These are phyloP conservation scores for Dioszegia crocea DNA, from an alignment of 768 basidiomycete species.

Conservation along the genomic window DNA sequence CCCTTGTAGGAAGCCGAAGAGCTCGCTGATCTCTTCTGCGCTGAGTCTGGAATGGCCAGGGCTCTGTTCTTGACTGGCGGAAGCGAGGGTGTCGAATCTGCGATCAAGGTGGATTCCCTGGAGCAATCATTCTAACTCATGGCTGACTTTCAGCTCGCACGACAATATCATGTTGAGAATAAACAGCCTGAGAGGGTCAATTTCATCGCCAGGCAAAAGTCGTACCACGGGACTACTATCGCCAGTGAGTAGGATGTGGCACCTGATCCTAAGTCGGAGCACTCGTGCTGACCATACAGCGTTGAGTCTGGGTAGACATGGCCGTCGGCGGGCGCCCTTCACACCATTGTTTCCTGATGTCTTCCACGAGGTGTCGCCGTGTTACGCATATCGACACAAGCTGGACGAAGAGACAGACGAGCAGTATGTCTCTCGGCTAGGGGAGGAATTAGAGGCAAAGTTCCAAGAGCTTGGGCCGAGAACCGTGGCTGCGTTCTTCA, in stretches of 20 bases:
- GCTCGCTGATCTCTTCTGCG: conserved; percentile 64
- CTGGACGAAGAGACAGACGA: conserved; percentile 67
- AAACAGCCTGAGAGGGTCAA: conserved; percentile 68
- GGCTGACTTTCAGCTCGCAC: conserved; percentile 53
- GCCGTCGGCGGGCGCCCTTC: neutral
- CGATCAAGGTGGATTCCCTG: conserved; percentile 57
- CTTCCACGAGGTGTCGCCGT: conserved; percentile 58
- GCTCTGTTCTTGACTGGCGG: conserved; percentile 72
- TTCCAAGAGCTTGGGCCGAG: conserved; percentile 75
- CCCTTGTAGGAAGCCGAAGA: conserved; percentile 61
- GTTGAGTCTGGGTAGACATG: neutral
- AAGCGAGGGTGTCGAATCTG: conserved; percentile 78
- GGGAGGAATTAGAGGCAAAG: conserved; percentile 77
- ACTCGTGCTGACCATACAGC: neutral
- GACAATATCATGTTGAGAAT: conserved; percentile 64
- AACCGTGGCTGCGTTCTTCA: conserved; percentile 57
- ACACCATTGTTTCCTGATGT: neutral
- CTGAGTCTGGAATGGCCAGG: conserved; percentile 58
- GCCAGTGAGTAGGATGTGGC: neutral
- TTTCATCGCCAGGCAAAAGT: conserved; percentile 72
- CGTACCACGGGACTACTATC: conserved; percentile 74
- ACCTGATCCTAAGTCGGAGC: neutral
- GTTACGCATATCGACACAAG: conserved; percentile 77
- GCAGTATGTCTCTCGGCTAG: conserved; percentile 71
- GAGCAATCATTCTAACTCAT: too few relatives aligned